Conservation (phyloP, 179 eudicot genomes). For the Carnegiea gigantea region DNA sequence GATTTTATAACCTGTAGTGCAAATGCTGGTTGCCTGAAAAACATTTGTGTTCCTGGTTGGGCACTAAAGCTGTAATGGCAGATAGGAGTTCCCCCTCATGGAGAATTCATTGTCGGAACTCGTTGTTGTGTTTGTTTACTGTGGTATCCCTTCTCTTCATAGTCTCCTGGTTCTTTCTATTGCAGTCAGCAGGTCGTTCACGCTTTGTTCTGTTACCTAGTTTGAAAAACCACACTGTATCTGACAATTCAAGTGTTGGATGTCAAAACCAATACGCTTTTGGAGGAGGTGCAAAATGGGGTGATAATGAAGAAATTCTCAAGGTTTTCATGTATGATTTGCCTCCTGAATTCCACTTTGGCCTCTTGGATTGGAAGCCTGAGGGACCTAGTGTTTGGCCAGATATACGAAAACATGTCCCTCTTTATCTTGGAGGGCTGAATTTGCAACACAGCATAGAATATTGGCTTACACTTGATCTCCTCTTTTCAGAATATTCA, state of each 20-base stretch:
- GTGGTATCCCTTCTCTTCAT: conserved; percentile 53
- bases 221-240: conserved; percentile 25
- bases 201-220: conserved; percentile 35
- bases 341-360: conserved; percentile 81
- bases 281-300: conserved; percentile 23
- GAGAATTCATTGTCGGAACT: conserved; percentile 43
- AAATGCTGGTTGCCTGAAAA: conserved; percentile 12
- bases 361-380: conserved; percentile 62
- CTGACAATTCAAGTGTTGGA: conserved; percentile 21
- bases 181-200: conserved; percentile 49
- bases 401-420: conserved; percentile 54
- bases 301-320: conserved; percentile 28
- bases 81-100: conserved; percentile 44
- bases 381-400: conserved; percentile 69
- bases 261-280: conserved; percentile 11
- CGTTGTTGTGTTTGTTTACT: conserved; percentile 47
- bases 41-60: not conserved
- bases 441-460: conserved; percentile 91
- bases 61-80: conserved; percentile 39
- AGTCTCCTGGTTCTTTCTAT: conserved; percentile 61
- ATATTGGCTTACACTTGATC: conserved; percentile 92
- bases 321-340: conserved; percentile 91
- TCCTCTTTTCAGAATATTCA: conserved; percentile 60
- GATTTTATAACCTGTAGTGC: not conserved
- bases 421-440: conserved; percentile 79